Conservation (phyloP, 2,329 filamentous ascomycete species). For the Aspergillus sp. region DNA sequence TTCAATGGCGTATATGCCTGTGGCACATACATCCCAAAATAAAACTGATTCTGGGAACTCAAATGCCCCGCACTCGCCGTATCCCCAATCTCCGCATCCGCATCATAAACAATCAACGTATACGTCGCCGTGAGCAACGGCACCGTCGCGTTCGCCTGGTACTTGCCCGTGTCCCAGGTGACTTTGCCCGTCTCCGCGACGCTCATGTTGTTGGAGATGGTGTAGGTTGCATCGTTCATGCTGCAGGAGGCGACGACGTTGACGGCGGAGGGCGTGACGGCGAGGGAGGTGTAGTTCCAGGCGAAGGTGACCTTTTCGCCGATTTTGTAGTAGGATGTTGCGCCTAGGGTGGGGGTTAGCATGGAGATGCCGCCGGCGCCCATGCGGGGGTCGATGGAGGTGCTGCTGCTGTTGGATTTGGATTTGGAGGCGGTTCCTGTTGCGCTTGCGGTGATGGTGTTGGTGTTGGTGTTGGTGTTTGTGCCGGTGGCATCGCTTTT, state of each 20-base stretch:
- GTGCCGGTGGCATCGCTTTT: slow-evolving; percentile 12
- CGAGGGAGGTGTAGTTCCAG: slow-evolving; percentile 64
- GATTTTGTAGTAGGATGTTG: slow-evolving; percentile 57
- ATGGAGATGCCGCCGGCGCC: slow-evolving; percentile 56
- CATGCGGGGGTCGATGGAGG: slow-evolving; percentile 46
- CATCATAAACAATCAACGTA: slow-evolving; percentile 58
- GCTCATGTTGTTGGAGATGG: slow-evolving; percentile 54
- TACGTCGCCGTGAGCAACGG: slow-evolving; percentile 56
- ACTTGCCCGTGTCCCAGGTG: slow-evolving; percentile 55
- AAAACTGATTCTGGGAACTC: slow-evolving; percentile 44
- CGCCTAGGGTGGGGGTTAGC: slow-evolving; percentile 50
- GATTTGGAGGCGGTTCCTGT: slow-evolving; percentile 10
- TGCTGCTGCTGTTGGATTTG: slow-evolving; percentile 23
- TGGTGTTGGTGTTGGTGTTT: slow-evolving; percentile 11
- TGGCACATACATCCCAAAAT: slow-evolving; percentile 58
- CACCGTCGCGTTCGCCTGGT: slow-evolving; percentile 43
- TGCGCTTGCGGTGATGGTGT: slow-evolving; percentile 9
- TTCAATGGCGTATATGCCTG: slow-evolving; percentile 45
- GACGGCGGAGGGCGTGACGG: slow-evolving; percentile 51
- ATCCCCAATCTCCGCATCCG: slow-evolving; percentile 46
- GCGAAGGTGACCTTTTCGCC: slow-evolving; percentile 56
- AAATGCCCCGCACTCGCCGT: slow-evolving; percentile 51
- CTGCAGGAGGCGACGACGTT: slow-evolving; percentile 58
- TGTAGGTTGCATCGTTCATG: slow-evolving; percentile 54
- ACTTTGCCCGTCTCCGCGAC: slow-evolving; percentile 47